phyloP scores from a whole-genome alignment of 176 grass and related monocot genomes.

The Alopecurus myosuroides region DNA sequence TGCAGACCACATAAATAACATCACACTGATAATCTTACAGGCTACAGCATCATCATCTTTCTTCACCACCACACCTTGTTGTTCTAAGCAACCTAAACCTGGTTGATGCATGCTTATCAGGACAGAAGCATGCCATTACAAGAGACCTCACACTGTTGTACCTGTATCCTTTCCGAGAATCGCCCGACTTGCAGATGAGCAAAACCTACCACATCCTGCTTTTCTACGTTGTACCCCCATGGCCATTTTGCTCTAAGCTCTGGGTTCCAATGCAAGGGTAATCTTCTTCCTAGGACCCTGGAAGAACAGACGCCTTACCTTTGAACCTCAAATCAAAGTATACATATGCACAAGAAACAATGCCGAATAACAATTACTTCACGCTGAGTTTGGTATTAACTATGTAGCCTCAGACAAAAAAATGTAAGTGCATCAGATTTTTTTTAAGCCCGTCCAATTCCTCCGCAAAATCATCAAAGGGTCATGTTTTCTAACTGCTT shows the following conservation, averaged over 20 bases:
- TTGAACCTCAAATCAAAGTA: neutral
- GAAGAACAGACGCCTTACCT: constrained; percentile 1
- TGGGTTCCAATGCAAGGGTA: constrained; percentile 75
- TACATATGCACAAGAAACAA: neutral
- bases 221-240: constrained; percentile 25
- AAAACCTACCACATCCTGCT: constrained; percentile 19
- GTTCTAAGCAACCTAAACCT: constrained; percentile 20
- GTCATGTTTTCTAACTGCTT: constrained; percentile 1
- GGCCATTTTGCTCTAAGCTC: constrained; percentile 38
- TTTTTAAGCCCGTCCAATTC: neutral
- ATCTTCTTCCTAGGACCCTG: constrained; percentile 99
- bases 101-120: neutral
- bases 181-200: constrained; percentile 24
- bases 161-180: neutral
- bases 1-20: constrained; percentile 23
- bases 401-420: neutral
- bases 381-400: neutral
- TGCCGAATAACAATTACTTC: neutral
- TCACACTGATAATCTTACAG: constrained; percentile 8
- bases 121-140: neutral
- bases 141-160: neutral
- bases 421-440: neutral
- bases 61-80: neutral
- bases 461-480: neutral
- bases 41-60: neutral